Conservation (phyloP, 2,329 filamentous ascomycete species). For the Xylaria sp. region DNA sequence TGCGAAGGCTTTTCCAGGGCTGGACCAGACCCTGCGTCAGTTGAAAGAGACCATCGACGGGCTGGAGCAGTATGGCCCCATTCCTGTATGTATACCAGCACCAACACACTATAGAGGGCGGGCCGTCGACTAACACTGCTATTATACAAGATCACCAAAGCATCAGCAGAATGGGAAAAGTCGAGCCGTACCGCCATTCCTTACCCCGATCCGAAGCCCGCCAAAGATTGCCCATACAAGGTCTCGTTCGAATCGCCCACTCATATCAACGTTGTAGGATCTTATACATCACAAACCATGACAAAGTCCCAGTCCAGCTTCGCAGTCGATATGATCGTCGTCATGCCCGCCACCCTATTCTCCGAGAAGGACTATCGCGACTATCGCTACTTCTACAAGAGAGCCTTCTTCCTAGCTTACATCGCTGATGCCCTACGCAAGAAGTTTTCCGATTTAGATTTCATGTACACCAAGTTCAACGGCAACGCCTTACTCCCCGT, state of each 20-base stretch:
- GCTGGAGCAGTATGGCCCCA: conserved; percentile 59
- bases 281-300: conserved; percentile 82
- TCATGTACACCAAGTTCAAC: conserved; percentile 73
- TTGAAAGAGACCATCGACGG: conserved; percentile 65
- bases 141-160: conserved; percentile 69
- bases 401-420: conserved; percentile 89
- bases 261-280: conserved; percentile 87
- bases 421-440: conserved; percentile 76
- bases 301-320: conserved; percentile 68
- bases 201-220: conserved; percentile 82
- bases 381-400: conserved; percentile 92
- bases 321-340: conserved; percentile 83
- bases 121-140: conserved; percentile 12
- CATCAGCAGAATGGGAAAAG: conserved; percentile 73
- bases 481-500: conserved; percentile 82
- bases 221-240: conserved; percentile 81
- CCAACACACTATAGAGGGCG: conserved; percentile 1
- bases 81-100: conserved; percentile 57
- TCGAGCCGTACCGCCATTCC: conserved; percentile 77
- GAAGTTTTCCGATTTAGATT: conserved; percentile 62
- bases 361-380: conserved; percentile 96
- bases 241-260: conserved; percentile 79
- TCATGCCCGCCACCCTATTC: conserved; percentile 82
- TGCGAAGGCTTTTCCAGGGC: conserved; percentile 57
- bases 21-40: conserved; percentile 61